These are phyloP conservation scores for Solanum clarkiae DNA, from an alignment of 257 asterid species.

Conservation along the genomic window DNA sequence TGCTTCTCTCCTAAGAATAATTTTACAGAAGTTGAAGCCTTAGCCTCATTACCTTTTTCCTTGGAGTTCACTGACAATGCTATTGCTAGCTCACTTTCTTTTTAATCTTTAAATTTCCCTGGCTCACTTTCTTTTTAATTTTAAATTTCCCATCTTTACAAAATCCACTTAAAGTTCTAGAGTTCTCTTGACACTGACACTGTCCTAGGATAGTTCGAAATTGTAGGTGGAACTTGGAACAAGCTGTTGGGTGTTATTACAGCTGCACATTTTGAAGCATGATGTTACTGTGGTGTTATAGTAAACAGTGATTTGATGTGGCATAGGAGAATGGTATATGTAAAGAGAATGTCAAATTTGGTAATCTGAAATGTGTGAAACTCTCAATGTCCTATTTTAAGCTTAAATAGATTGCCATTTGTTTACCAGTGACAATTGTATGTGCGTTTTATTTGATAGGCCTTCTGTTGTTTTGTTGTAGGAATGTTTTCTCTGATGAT, in stretches of 20 bases:
- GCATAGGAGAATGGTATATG: background rate
- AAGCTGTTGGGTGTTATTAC: background rate
- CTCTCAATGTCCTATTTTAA: background rate
- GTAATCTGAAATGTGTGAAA: background rate
- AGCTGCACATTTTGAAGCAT: background rate
- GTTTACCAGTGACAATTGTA: background rate
- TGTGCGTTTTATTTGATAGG: background rate
- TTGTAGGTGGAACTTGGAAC: background rate
- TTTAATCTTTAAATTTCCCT: background rate
- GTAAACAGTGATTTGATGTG: background rate
- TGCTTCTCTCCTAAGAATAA: background rate
- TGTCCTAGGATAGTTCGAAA: background rate
- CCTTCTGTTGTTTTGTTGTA: conserved; percentile 7
- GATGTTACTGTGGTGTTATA: background rate
- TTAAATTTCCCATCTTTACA: background rate
- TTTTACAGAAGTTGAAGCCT: background rate
- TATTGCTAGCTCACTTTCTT: background rate
- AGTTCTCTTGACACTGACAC: background rate
- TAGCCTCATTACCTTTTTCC: background rate
- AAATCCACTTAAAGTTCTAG: background rate
- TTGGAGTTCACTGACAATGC: background rate
- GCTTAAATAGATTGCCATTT: background rate
- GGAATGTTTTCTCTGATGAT: conserved; percentile 85
- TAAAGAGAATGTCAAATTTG: background rate
- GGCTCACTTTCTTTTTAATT: background rate